These are phyloP conservation scores for Candida sp. DNA, from an alignment of 1,139 yeast species.

Conservation along the genomic window DNA sequence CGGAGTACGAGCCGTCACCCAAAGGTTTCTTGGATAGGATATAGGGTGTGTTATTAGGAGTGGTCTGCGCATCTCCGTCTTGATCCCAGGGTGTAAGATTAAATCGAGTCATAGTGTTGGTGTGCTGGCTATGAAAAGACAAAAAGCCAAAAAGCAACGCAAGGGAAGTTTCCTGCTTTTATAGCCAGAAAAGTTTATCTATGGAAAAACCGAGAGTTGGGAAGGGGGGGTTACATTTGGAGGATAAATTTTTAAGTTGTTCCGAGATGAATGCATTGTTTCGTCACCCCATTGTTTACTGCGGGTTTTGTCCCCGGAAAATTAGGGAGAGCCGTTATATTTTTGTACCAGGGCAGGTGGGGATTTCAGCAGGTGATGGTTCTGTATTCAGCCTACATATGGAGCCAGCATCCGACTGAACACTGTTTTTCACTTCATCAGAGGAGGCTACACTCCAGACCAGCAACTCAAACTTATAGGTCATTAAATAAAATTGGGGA, in stretches of 20 bases:
- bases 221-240: too few relatives aligned
- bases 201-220: not conserved
- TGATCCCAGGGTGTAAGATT: constrained; percentile 7
- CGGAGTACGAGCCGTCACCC: constrained; percentile 45
- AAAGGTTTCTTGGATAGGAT: constrained; percentile 31
- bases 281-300: constrained; percentile 1
- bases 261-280: constrained; percentile 1
- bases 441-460: too few relatives aligned
- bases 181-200: not conserved
- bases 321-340: not conserved
- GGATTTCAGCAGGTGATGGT: not conserved
- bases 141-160: too few relatives aligned
- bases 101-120: not conserved
- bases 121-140: not conserved
- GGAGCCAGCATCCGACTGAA: too few relatives aligned
- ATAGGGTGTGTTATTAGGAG: constrained; percentile 44
- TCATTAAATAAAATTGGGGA: not conserved
- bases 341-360: too few relatives aligned
- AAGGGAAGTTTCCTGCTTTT: too few relatives aligned
- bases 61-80: not conserved
- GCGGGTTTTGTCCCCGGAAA: not conserved
- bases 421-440: too few relatives aligned
- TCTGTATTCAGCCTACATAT: not conserved
- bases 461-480: not conserved
- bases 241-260: not conserved